Conservation (phyloP, 176 grass and related monocot genomes). For the Elymus sibiricus region DNA sequence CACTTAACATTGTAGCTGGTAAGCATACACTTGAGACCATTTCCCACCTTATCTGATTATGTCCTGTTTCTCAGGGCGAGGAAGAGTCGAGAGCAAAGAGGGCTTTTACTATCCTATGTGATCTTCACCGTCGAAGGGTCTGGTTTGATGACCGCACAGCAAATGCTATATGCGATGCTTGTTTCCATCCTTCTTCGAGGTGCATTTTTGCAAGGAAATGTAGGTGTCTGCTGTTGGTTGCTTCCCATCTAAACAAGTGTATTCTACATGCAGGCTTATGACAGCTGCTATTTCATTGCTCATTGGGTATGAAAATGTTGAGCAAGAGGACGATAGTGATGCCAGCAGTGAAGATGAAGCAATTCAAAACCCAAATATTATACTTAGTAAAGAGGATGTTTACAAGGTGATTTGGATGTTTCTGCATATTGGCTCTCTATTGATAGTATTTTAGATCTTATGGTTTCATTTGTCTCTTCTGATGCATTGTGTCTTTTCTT, state of each 20-base stretch:
- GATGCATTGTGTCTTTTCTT: constrained; percentile 14
- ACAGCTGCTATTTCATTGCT: constrained; percentile 86
- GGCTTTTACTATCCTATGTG: constrained; percentile 80
- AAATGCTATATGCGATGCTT: constrained; percentile 90
- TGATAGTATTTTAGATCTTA: background rate
- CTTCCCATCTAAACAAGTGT: constrained; percentile 18
- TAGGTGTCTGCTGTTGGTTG: background rate
- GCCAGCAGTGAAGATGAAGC: constrained; percentile 77
- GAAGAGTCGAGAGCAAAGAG: constrained; percentile 90
- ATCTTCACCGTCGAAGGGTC: constrained; percentile 83
- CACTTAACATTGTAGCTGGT: background rate
- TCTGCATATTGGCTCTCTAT: background rate
- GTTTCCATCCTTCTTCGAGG: constrained; percentile 88
- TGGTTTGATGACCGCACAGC: constrained; percentile 96
- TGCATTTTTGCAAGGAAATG: constrained; percentile 24
- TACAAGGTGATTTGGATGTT: constrained; percentile 68
- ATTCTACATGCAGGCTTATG: constrained; percentile 62
- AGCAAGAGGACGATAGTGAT: constrained; percentile 73
- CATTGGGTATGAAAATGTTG: constrained; percentile 83
- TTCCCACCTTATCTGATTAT: background rate
- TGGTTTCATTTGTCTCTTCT: constrained; percentile 8
- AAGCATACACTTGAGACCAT: background rate
- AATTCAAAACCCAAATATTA: constrained; percentile 52
- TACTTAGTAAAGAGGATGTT: constrained; percentile 84
- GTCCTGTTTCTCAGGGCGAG: constrained; percentile 49